phyloP scores from a whole-genome alignment of 2,329 filamentous ascomycete species.

The Calonectria leucothoes region DNA sequence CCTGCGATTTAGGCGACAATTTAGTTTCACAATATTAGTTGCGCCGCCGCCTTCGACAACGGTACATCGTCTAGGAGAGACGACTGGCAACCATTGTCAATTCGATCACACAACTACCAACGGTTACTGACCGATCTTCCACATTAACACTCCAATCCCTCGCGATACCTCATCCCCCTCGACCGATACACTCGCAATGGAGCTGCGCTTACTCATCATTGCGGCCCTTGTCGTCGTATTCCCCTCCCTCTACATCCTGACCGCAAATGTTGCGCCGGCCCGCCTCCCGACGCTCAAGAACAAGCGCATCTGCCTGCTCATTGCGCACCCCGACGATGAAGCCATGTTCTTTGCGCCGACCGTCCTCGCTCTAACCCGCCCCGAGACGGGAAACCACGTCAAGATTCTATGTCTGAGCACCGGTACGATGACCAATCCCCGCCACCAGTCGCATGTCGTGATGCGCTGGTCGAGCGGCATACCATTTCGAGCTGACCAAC shows the following conservation, averaged over 20 bases:
- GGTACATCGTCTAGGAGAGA: neutral
- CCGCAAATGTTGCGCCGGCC: constrained; percentile 56
- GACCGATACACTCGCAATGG: constrained; percentile 29
- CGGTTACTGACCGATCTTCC: neutral
- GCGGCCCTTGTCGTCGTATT: constrained; percentile 50
- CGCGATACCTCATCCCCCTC: neutral
- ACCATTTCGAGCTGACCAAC: no score
- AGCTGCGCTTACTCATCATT: constrained; percentile 36
- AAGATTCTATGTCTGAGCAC: constrained; percentile 94
- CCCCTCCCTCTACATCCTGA: constrained; percentile 66
- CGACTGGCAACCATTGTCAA: neutral
- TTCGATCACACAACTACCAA: neutral
- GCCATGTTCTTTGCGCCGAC: constrained; percentile 99
- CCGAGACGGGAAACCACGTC: constrained; percentile 86
- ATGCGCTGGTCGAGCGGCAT: neutral
- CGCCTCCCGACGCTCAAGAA: constrained; percentile 76
- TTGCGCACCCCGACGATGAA: constrained; percentile 98
- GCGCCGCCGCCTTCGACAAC: neutral
- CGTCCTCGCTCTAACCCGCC: constrained; percentile 83
- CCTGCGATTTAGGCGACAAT: neutral
- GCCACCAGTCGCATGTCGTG: neutral
- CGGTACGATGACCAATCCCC: constrained; percentile 59
- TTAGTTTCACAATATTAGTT: no score
- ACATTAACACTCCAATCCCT: neutral
- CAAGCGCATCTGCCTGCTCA: constrained; percentile 91